Conservation (phyloP, 31 red algal genomes). For the Bonnemaisonia californica region DNA sequence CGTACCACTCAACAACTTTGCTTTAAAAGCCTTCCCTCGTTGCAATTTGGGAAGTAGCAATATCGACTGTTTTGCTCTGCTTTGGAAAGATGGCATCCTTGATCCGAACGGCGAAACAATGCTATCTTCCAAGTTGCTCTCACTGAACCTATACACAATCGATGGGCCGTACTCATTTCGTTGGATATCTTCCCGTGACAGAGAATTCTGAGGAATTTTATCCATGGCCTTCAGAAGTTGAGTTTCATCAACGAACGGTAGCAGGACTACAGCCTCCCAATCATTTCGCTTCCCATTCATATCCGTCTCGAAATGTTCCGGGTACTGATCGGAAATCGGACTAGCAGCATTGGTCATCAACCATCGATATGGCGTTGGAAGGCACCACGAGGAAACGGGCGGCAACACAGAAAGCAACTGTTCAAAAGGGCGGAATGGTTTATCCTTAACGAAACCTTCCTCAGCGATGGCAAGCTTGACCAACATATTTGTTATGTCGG, state of each 20-base stretch:
- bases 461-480: slow-evolving; percentile 35
- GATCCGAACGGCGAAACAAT: slow-evolving; percentile 65
- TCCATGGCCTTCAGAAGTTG: slow-evolving; percentile 65
- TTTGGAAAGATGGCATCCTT: slow-evolving; percentile 54
- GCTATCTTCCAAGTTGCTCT: neutral
- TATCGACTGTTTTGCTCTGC: slow-evolving; percentile 2
- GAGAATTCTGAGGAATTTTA: slow-evolving; percentile 28
- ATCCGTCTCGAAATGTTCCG: slow-evolving; percentile 74
- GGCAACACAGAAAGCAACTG: slow-evolving; percentile 94
- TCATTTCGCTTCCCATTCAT: slow-evolving; percentile 94
- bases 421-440: slow-evolving; percentile 86
- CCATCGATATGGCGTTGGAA: slow-evolving; percentile 78
- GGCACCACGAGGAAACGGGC: slow-evolving; percentile 73
- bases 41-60: slow-evolving; percentile 37
- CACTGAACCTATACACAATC: slow-evolving; percentile 32
- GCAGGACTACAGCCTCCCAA: slow-evolving; percentile 92
- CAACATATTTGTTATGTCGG: slow-evolving; percentile 61
- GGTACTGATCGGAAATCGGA: slow-evolving; percentile 81
- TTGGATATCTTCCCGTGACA: slow-evolving; percentile 50
- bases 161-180: slow-evolving; percentile 64
- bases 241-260: slow-evolving; percentile 93
- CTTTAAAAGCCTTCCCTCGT: neutral
- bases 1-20: neutral
- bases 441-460: slow-evolving; percentile 36
- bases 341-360: slow-evolving; percentile 83